Percentiles rank a stretch among this genome's conserved stretches.
Conservation (phyloP, 139 green algal species). For the Chlamydomonas sp. region DNA sequence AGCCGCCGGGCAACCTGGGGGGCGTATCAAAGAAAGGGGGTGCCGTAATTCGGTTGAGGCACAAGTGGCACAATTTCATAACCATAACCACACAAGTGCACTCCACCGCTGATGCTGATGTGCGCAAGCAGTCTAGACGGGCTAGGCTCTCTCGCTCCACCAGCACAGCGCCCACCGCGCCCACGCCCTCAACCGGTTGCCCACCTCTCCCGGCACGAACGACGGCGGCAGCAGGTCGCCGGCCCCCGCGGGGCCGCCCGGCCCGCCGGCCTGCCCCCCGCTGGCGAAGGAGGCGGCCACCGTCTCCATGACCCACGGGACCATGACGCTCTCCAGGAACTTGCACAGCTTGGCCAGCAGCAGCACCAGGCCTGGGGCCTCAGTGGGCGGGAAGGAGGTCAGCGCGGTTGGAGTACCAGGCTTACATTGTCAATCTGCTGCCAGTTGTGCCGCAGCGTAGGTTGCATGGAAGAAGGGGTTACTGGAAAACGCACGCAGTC, state of each 20-base stretch:
- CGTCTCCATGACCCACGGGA: slow-evolving; percentile 72
- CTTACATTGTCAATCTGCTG: too few relatives aligned
- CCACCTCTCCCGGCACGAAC: slow-evolving; percentile 70
- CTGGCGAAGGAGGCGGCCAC: slow-evolving; percentile 63
- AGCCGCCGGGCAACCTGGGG: slow-evolving; percentile 53
- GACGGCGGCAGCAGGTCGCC: slow-evolving; percentile 63
- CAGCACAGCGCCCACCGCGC: too few relatives aligned
- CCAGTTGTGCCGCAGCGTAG: too few relatives aligned
- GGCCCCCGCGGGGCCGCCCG: slow-evolving; percentile 35
- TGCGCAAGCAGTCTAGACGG: too few relatives aligned
- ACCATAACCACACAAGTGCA: too few relatives aligned
- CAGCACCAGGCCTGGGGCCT: slow-evolving; percentile 67
- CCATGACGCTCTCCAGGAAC: slow-evolving; percentile 68
- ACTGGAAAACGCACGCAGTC: too few relatives aligned
- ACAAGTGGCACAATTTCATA: too few relatives aligned
- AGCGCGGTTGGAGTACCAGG: not conserved
- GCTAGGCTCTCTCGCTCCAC: too few relatives aligned
- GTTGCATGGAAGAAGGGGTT: too few relatives aligned
- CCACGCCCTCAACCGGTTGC: not conserved
- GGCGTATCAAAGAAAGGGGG: not conserved
- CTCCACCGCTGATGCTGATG: too few relatives aligned
- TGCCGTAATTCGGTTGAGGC: not conserved
- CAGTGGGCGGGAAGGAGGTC: not conserved
- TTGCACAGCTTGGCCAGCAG: slow-evolving; percentile 74
- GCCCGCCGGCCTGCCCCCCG: not conserved